Conservation (phyloP, 306 rosid genomes). For the Lablab purpureus region DNA sequence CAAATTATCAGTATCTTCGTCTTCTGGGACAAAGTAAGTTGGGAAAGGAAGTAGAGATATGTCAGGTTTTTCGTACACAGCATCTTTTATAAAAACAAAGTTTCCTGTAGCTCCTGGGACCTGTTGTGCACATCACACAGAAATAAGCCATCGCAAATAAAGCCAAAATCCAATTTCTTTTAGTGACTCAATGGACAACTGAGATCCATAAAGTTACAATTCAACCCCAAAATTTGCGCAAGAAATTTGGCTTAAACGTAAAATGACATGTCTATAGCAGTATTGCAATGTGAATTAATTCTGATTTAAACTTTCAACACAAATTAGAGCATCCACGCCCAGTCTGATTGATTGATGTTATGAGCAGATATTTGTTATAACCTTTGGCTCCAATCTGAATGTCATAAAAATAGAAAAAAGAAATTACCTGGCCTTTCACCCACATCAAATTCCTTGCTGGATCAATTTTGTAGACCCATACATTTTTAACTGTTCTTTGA, state of each 20-base stretch:
- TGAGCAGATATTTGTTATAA: conserved; percentile 11
- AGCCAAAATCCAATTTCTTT: not conserved
- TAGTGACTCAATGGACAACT: not conserved
- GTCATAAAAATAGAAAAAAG: conserved; percentile 12
- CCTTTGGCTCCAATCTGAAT: conserved; percentile 24
- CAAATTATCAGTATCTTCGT: conserved; percentile 62
- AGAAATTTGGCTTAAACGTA: conserved; percentile 3
- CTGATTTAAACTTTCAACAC: conserved; percentile 12
- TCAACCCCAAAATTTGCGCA: conserved; percentile 28
- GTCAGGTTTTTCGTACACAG: conserved; percentile 78
- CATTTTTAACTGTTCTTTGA: conserved; percentile 91
- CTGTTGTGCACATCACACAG: conserved; percentile 56
- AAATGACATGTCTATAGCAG: conserved; percentile 1
- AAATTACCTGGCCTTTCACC: conserved; percentile 95
- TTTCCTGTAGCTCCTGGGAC: conserved; percentile 96
- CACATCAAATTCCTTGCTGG: conserved; percentile 94
- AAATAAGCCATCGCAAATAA: not conserved
- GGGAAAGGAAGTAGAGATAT: conserved; percentile 84
- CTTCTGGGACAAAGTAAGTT: conserved; percentile 73
- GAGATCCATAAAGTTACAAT: conserved; percentile 26
- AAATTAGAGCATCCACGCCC: not conserved
- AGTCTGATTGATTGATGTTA: conserved; percentile 2
- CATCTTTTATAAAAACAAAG: conserved; percentile 88
- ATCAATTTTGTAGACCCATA: conserved; percentile 93
- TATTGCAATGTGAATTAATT: not conserved